Evolutionary conservation across 495 filamentous ascomycete genomes (phyloP), one percentile per base, ranked within the genome.

Genomic region (Daldinia bambusicola): DNA sequence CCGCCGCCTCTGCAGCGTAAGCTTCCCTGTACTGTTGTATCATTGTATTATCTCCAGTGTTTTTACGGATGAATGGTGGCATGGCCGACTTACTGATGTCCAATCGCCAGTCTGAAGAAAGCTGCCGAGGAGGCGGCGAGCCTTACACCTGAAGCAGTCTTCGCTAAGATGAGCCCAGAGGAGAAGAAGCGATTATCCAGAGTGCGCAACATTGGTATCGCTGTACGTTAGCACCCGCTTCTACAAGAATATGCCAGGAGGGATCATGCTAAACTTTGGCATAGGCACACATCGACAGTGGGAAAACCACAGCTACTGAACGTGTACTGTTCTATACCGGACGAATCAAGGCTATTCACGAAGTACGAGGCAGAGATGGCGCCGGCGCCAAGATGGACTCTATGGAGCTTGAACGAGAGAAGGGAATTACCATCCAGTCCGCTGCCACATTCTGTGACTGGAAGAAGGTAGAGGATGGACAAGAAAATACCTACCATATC

Each of bases 331-430:
- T 93, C 86, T 99, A 99, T 81, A 99, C 96, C 32, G 96, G 96
- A 65, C 90, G 95, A 76, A 96, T 97, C 82, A 95, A 95, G 77
- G 87, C 93, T 5, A 98, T 99, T 72, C 96, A 99, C 81, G 96
- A 99, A 82, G 96, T 99, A 34, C 88, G 96, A 69, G 96, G 96
- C 38, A 93, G 93, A 72, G 96, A 99, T 83, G 89, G 91, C 40
- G 93, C 98, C 18, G 96, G 96, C 72, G 96, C 96, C 52, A 99
- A 99, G 83, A 99, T 99, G 96, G 96, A 99, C 85, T 97, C 94
- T 8, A 99, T 99, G 96, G 96, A 98, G 55, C 82, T 99, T 69
- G 96, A 99, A 80, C 87, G 95, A 77, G 95, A 99, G 77, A 95
- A 98, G 85, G 95, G 95, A 77, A 99, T 99, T 78, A 99, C 95